These are phyloP conservation scores for Wallacemonas sp. DNA, from an alignment of 208 protist species.

Conservation along the genomic window DNA sequence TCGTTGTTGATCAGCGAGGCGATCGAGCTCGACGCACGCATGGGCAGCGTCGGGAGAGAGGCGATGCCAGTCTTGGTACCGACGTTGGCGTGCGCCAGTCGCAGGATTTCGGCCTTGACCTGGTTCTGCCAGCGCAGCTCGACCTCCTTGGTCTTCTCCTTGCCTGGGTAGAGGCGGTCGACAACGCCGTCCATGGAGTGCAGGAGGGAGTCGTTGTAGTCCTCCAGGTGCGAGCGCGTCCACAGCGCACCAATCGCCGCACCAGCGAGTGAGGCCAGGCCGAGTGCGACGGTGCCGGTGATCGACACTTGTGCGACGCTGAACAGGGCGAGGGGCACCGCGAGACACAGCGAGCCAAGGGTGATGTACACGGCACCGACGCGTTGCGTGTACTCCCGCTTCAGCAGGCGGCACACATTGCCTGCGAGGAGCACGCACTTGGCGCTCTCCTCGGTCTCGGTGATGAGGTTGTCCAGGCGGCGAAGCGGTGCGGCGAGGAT, in stretches of 20 bases:
- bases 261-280: conserved; percentile 18
- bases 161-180: conserved; percentile 38
- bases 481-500: conserved; percentile 61
- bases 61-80: conserved; percentile 30
- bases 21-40: conserved; percentile 34
- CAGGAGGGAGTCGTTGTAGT: conserved; percentile 32
- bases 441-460: conserved; percentile 66
- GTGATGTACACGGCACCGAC: conserved; percentile 22
- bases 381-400: conserved; percentile 38
- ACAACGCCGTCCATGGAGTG: conserved; percentile 38
- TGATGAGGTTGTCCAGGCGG: conserved; percentile 78
- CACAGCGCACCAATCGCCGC: conserved; percentile 18
- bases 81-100: conserved; percentile 16
- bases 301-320: conserved; percentile 26
- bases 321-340: conserved; percentile 19
- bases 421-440: conserved; percentile 53
- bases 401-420: conserved; percentile 44
- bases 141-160: conserved; percentile 47
- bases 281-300: conserved; percentile 17
- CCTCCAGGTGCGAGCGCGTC: conserved; percentile 20
- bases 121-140: conserved; percentile 53
- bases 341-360: conserved; percentile 17
- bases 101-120: conserved; percentile 57
- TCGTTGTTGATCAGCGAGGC: conserved; percentile 33
- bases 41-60: conserved; percentile 44